These are phyloP conservation scores for Tulasnella sp. DNA, from an alignment of 768 basidiomycete genomes.

Conservation along the genomic window DNA sequence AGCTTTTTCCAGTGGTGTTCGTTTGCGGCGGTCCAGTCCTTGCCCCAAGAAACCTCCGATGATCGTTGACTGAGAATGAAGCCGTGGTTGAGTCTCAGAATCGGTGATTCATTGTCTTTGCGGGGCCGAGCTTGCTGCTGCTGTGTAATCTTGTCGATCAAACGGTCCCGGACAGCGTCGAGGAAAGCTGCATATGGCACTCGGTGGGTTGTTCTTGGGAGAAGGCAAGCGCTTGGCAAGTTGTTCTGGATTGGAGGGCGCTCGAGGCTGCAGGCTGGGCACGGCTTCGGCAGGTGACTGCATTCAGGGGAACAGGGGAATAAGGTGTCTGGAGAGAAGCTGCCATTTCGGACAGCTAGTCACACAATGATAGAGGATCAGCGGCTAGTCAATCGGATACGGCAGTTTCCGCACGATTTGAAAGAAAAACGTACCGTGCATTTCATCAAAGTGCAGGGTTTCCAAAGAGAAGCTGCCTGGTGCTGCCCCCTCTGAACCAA, in stretches of 20 bases:
- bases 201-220: conserved; percentile 6
- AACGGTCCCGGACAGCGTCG: conserved; percentile 14
- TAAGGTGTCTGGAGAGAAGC: conserved; percentile 12
- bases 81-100: conserved; percentile 13
- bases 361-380: not conserved
- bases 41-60: not conserved
- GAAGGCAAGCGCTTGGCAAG: not conserved
- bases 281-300: conserved; percentile 14
- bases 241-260: conserved; percentile 13
- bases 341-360: conserved; percentile 15
- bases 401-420: not conserved
- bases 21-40: not conserved
- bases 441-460: conserved; percentile 7
- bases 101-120: conserved; percentile 1
- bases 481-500: not conserved
- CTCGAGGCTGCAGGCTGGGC: conserved; percentile 2
- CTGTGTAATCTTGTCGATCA: conserved; percentile 17
- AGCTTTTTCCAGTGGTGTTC: not conserved
- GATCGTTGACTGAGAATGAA: conserved; percentile 8
- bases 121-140: conserved; percentile 5
- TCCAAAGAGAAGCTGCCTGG: conserved; percentile 2
- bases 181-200: conserved; percentile 19
- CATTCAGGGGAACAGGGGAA: conserved; percentile 18
- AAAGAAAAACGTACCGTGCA: conserved; percentile 11
- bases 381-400: not conserved